Base-by-base conservation (phyloP, 495 filamentous ascomycete species). In the Xylaria venustula region DNA sequence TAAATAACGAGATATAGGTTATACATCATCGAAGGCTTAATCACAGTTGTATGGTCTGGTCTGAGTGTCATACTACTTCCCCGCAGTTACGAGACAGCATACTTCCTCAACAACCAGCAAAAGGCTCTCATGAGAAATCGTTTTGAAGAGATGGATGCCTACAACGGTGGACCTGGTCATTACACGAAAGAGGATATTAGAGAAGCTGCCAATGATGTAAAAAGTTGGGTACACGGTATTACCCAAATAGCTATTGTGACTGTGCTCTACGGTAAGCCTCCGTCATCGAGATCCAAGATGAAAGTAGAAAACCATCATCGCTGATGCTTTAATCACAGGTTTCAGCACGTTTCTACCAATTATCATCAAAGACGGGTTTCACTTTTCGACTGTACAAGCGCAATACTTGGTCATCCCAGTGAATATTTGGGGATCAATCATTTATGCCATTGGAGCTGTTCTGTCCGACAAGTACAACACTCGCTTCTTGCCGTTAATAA, bases 391-490 rank as follows among this genome's bases (percentile, higher is more conserved):
- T 6, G 77, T 85, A 2, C 70, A 88, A 44, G 79, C 87, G 11
- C 88, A 91, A 69, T 85, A 87, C 32, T 78, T 90, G 25, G 89
- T 86, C 2, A 88, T 91, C 40, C 88, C 88, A 2, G 87, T 87
- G 64, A 90, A 90, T 59, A 74, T 79, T 37, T 72, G 89, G 42
- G 88, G 87, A 1, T 85, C 86, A 0, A 75, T 88, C 34, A 79
- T 79, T 0, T 90, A 88, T 61, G 75, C 87, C 30, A 48, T 77
- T 9, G 68, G 82, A 8, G 87, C 88, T 0, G 78, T 79, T 58
- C 60, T 87, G 23, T 86, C 83, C 22, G 88, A 90, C 63, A 73
- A 71, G 12, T 80, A 79, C 36, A 81, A 84, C 58, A 71, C 74
- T 25, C 82, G 88, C 14, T 87, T 79, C 22, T 52, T 88, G 2